phyloP scores from a whole-genome alignment of 352 stramenopile genomes.

The Phytopythium vexans region DNA sequence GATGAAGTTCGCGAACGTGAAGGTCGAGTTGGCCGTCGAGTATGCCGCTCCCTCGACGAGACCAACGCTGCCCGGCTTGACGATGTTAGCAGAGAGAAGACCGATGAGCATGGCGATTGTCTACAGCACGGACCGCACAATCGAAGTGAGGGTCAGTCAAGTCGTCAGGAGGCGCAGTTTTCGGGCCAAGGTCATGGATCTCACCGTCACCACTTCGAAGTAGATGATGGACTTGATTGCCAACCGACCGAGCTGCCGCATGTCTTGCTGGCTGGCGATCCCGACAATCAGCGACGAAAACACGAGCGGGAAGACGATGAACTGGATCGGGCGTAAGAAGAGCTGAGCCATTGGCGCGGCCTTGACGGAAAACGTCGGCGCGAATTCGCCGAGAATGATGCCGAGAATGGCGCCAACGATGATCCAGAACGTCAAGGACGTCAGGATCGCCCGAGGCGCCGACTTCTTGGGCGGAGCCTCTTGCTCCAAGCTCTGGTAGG shows the following conservation, averaged over 20 bases:
- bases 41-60: conserved; percentile 34
- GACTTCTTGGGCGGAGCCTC: conserved; percentile 17
- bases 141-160: not conserved
- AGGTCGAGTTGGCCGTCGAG: conserved; percentile 13
- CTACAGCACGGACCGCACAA: not conserved
- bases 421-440: conserved; percentile 65
- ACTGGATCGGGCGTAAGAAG: conserved; percentile 50
- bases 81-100: conserved; percentile 46
- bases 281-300: conserved; percentile 58
- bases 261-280: conserved; percentile 52
- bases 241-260: conserved; percentile 54
- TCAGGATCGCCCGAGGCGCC: conserved; percentile 25
- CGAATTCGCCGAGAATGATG: conserved; percentile 43
- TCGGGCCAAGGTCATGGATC: not conserved
- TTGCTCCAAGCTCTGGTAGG: conserved; percentile 26
- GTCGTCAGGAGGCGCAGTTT: not conserved
- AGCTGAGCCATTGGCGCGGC: conserved; percentile 53
- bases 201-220: conserved; percentile 48
- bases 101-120: conserved; percentile 44
- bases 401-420: conserved; percentile 36
- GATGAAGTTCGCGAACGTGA: conserved; percentile 52
- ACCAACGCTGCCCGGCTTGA: conserved; percentile 44
- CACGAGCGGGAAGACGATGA: conserved; percentile 64
- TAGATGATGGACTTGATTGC: conserved; percentile 63
- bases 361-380: conserved; percentile 42